Evolutionary conservation across 352 stramenopile genomes (phyloP), one percentile per base, ranked within the genome.

Genomic region (Globisporangium splendens): DNA sequence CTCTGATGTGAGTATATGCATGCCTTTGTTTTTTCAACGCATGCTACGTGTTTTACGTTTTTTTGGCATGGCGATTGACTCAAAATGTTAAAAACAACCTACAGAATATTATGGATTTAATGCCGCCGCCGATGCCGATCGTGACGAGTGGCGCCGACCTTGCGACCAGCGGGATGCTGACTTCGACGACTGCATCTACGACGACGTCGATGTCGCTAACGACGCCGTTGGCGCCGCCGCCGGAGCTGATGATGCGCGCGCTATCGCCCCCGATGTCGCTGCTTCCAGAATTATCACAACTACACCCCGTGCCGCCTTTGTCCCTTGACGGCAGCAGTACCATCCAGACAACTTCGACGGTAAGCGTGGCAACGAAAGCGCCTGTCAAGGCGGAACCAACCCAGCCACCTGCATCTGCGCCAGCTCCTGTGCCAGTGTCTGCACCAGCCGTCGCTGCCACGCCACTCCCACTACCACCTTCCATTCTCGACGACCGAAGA

Each of bases 31-130:
- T n/a, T n/a, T n/a, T n/a, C n/a, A n/a, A n/a, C n/a, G n/a, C n/a
- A n/a, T n/a, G n/a, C n/a, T n/a, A n/a, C n/a, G n/a, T n/a, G n/a
- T n/a, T n/a, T n/a, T n/a, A n/a, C n/a, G n/a, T n/a, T n/a, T n/a
- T n/a, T n/a, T n/a, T n/a, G n/a, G n/a, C 24, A 31, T 31, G 20
- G 20, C 12, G 7, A 13, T 59, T 38, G 20, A 46, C 57, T 31
- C 31, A 56, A 17, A 48, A 39, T 17, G 59, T 39, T 46, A 6
- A 31, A 2, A 31, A n/a, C n/a, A 54, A 31, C 22, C 24, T 18
- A 63, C 54, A 91, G 78, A 89, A 89, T 62, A 89, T 91, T 51
- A 83, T 91, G 69, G 81, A 91, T 59, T 61, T 91, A 51, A 89
- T 91, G 33, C 81, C 81, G 24, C 78, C 78, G 21, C 63, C 57